Conservation (phyloP, 768 basidiomycete species). For the Mycena olivaceomarginata region DNA sequence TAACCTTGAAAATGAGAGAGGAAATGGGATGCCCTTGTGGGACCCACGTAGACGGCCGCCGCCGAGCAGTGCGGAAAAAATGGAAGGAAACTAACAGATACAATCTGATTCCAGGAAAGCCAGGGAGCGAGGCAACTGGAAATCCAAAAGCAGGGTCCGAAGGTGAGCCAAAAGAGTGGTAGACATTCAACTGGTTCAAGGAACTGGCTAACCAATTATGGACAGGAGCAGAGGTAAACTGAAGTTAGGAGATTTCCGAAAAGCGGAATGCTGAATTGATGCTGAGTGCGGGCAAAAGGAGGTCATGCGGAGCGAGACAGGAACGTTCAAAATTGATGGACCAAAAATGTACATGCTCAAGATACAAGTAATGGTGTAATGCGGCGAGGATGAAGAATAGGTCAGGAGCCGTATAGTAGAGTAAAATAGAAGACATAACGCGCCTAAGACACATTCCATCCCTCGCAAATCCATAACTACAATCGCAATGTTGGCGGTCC, state of each 20-base stretch:
- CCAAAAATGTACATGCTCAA: neutral
- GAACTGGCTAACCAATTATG: neutral
- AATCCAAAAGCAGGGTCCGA: neutral
- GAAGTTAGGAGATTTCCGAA: slow-evolving; percentile 8
- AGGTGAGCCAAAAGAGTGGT: slow-evolving; percentile 14
- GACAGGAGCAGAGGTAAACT: neutral
- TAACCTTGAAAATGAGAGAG: neutral
- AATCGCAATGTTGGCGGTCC: slow-evolving; percentile 5
- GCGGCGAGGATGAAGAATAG: slow-evolving; percentile 1
- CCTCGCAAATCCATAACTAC: slow-evolving; percentile 6
- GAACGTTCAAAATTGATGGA: neutral
- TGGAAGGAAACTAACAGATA: too few species aligned
- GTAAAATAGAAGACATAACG: slow-evolving; percentile 7
- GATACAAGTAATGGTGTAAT: slow-evolving; percentile 4
- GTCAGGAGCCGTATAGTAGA: neutral
- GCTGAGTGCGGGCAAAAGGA: slow-evolving; percentile 5
- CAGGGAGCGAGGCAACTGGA: neutral
- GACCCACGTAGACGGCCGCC: too few species aligned
- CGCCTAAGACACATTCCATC: slow-evolving; percentile 13
- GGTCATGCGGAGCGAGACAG: slow-evolving; percentile 12
- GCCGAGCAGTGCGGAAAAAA: too few species aligned
- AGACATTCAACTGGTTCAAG: neutral
- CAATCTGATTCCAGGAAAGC: neutral
- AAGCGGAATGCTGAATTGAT: slow-evolving; percentile 1
- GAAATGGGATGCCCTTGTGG: neutral